Conservation (phyloP, 176 grass and related monocot genomes). For the Hsuehochloa calcarea region DNA sequence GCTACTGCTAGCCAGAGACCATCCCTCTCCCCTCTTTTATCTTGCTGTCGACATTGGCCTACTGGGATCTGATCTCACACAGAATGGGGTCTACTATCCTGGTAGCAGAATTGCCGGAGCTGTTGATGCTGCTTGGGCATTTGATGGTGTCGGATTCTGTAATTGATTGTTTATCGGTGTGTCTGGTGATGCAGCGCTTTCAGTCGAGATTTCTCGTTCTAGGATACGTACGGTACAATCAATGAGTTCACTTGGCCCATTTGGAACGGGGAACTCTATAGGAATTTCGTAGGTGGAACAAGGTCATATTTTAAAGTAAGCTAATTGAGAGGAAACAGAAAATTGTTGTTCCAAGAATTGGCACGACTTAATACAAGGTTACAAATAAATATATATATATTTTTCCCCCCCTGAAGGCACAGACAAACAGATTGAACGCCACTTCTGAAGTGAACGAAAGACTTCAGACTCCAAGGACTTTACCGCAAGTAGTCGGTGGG, state of each 20-base stretch:
- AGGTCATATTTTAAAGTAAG: too few species aligned
- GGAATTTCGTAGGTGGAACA: too few species aligned
- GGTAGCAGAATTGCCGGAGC: neutral
- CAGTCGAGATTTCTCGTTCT: neutral
- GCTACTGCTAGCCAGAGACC: neutral
- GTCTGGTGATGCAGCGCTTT: neutral
- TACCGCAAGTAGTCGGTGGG: neutral
- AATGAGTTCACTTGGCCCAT: neutral
- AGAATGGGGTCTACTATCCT: neutral
- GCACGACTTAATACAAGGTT: too few species aligned
- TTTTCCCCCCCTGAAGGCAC: too few species aligned
- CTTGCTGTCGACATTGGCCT: slow-evolving; percentile 20
- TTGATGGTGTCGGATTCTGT: neutral
- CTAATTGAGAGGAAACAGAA: too few species aligned
- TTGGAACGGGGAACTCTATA: neutral
- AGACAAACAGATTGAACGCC: too few species aligned
- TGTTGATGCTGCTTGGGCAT: neutral
- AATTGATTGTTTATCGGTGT: neutral
- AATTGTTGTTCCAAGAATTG: too few species aligned
- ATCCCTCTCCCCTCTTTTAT: slow-evolving; percentile 16
- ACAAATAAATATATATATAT: too few species aligned
- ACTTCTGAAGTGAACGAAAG: too few species aligned
- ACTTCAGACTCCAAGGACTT: neutral
- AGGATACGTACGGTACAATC: neutral
- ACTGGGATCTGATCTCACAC: neutral